Evolutionary conservation across 768 basidiomycete species (phyloP).

Genomic region (Russula sp.): DNA sequence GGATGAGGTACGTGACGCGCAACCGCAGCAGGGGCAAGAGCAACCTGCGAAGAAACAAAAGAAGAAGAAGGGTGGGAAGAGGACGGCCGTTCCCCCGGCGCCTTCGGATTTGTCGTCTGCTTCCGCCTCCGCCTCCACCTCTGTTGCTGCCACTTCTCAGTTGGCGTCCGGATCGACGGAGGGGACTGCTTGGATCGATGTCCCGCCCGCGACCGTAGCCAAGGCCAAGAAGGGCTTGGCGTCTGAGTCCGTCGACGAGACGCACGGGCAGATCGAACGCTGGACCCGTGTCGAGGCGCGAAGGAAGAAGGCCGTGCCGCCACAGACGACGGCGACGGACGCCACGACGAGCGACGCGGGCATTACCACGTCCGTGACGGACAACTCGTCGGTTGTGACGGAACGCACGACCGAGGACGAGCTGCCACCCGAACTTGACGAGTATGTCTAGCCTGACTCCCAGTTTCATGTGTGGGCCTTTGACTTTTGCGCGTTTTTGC

Average conservation of each 20-base stretch:
- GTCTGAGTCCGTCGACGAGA: conserved; percentile 23
- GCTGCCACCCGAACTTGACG: conserved; percentile 60
- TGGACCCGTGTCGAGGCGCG: conserved; percentile 67
- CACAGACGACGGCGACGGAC: conserved; percentile 27
- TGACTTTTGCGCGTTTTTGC: not conserved
- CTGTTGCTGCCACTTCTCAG: not conserved
- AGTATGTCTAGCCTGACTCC: conserved; percentile 41
- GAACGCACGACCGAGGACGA: conserved; percentile 35
- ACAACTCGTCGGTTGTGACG: conserved; percentile 35
- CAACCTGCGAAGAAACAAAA: conserved; percentile 41
- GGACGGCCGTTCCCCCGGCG: conserved; percentile 22
- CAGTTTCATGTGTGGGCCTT: conserved; percentile 8
- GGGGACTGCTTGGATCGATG: not conserved
- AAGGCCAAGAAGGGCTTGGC: conserved; percentile 32
- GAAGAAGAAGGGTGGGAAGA: conserved; percentile 35
- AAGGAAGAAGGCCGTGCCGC: conserved; percentile 27
- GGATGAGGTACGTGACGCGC: not conserved
- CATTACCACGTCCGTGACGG: conserved; percentile 42
- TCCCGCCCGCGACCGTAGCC: conserved; percentile 10
- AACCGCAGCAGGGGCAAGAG: not conserved
- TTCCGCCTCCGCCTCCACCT: conserved; percentile 5
- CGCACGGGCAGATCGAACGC: conserved; percentile 49
- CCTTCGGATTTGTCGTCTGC: conserved; percentile 30
- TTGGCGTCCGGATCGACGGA: not conserved
- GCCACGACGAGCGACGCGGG: conserved; percentile 46